Conservation (phyloP, 768 basidiomycete species). For the Auriculariales sp. region DNA sequence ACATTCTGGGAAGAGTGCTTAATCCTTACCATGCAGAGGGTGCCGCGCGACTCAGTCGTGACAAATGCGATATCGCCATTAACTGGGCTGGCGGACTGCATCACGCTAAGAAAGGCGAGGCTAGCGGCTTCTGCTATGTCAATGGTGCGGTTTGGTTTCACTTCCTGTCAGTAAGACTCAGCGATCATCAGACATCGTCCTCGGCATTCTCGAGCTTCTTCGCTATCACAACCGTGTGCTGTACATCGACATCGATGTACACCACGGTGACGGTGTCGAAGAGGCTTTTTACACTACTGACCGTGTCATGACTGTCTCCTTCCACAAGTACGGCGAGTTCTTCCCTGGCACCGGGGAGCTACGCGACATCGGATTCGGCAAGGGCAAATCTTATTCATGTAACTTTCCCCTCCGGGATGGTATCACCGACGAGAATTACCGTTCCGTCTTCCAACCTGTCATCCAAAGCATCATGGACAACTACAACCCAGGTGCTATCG, state of each 20-base stretch:
- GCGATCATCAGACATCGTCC: constrained; percentile 71
- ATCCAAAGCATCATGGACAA: constrained; percentile 88
- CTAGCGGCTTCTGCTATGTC: constrained; percentile 97
- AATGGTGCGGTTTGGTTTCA: constrained; percentile 46
- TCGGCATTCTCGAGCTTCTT: constrained; percentile 88
- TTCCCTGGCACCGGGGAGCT: constrained; percentile 99
- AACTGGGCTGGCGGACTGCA: constrained; percentile 99
- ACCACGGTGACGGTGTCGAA: constrained; percentile 98
- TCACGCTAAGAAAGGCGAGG: constrained; percentile 98
- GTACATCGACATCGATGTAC: constrained; percentile 97
- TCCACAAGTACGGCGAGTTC: constrained; percentile 98
- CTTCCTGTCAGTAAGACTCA: neutral
- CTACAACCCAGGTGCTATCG: constrained; percentile 88
- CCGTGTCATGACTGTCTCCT: constrained; percentile 94
- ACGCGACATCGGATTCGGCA: constrained; percentile 82
- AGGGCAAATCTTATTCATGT: constrained; percentile 85
- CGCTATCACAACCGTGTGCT: constrained; percentile 91
- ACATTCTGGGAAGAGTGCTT: neutral
- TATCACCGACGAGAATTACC: constrained; percentile 88
- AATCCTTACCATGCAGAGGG: constrained; percentile 52
- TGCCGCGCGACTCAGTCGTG: constrained; percentile 83
- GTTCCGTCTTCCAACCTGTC: constrained; percentile 90
- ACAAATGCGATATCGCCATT: constrained; percentile 97
- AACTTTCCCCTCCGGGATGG: constrained; percentile 95
- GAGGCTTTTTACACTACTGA: constrained; percentile 99